Evolutionary conservation across 495 filamentous ascomycete genomes (phyloP), one percentile per base, ranked within the genome.

Genomic region (Penicillium crystallinum): DNA sequence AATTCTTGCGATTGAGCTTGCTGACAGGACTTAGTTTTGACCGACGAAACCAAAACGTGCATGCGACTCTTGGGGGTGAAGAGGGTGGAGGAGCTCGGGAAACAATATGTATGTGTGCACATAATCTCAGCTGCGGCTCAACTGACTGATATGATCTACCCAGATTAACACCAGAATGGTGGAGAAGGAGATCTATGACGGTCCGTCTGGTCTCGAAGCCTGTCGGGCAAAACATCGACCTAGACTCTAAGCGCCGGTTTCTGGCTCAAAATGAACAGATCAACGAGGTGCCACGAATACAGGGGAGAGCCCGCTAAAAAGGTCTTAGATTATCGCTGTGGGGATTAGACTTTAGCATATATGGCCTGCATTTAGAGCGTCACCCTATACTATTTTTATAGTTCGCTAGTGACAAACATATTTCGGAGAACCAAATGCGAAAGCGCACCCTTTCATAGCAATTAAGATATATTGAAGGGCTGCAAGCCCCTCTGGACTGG

Each of bases 1-100:
- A 4, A 12, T 37, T 36, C 12, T 2, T 23, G 33, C 4, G 18
- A 27, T 7, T 10, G n/a, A 33, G 19, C 29, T 11, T n/a, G 21
- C 54, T 69, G 48, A 72, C 55, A 34, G 9, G 19, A 3, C 31
- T 34, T 51, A 90, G 88, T 96, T 61, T 73, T 97, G 19, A 79
- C 87, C 53, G 86, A 82, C 19, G 91, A 97, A 68, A 87, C 83
- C 4, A 84, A 86, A 61, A 96, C 90, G 6, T 82, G 83, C 55
- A 91, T 97, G 89, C 80, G 87, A 53, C 73, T 97, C 50, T 73
- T 96, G 8, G 91, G 91, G 0, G 89, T 81, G 1, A 78, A 85
- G 65, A 81, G 74, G 46, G 72, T 93, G 14, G 76, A 80, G 23
- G 77, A 93, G 38, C 64, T 96, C 47, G 84, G 88, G 2, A 76